A percentile compares a stretch with the other conserved stretches of the same genome.
Conservation (phyloP, 2,329 filamentous ascomycete species). For the Diaporthe sp. region DNA sequence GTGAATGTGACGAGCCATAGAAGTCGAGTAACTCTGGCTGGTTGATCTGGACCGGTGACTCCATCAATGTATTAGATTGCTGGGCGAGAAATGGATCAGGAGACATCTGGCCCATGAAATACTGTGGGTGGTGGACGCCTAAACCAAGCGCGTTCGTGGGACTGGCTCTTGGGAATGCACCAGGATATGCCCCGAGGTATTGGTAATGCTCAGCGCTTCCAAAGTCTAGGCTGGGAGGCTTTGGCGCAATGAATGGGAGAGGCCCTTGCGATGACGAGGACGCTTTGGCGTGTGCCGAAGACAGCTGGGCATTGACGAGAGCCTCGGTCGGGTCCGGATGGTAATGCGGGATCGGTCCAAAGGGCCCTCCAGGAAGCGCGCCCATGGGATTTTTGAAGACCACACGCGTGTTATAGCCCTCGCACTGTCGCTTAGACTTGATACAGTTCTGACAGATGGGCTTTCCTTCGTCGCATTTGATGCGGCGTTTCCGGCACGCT, state of each 20-base stretch:
- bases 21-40: conserved; percentile 36
- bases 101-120: conserved; percentile 38
- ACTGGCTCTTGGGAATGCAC: conserved; percentile 42
- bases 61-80: conserved; percentile 6
- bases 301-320: conserved; percentile 59
- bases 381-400: conserved; percentile 83
- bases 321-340: conserved; percentile 61
- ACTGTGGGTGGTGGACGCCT: conserved; percentile 38
- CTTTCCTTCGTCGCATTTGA: conserved; percentile 95
- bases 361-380: conserved; percentile 65
- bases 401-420: conserved; percentile 86
- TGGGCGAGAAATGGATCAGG: conserved; percentile 31
- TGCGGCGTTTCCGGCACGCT: conserved; percentile 94
- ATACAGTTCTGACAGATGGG: conserved; percentile 87
- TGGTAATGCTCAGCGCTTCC: conserved; percentile 49
- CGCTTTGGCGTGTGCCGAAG: conserved; percentile 57
- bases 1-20: conserved; percentile 9
- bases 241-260: conserved; percentile 66
- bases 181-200: conserved; percentile 52
- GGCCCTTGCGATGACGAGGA: conserved; percentile 53
- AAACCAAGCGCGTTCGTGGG: conserved; percentile 44
- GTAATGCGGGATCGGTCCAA: conserved; percentile 59
- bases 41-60: conserved; percentile 34
- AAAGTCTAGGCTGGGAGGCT: conserved; percentile 58
- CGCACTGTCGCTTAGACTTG: conserved; percentile 87